Base-by-base conservation (phyloP, 139 green algal genomes). In the Micromonas pusilla region DNA sequence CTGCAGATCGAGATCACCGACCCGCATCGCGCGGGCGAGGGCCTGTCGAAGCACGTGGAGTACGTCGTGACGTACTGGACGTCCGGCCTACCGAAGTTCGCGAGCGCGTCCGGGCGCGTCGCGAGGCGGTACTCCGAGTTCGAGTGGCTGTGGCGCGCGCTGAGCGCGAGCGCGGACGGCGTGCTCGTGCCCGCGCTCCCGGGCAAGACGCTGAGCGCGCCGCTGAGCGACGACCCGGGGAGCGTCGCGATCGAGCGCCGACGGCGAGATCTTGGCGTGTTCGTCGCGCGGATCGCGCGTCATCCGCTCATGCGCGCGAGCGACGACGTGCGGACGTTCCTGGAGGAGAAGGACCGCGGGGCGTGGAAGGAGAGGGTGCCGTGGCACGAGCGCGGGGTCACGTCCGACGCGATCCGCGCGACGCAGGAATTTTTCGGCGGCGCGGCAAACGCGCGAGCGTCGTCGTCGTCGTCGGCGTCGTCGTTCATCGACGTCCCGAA, bases 11-110 rank as follows among this genome's bases (percentile, higher is more conserved):
- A 75, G 9, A 1, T 75, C 5, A 21, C 34, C 5, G 68, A 39
- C 23, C 68, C 68, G 5, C 37, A 75, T 31, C 68, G 68, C 68
- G 38, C n/a, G 38, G 68, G 68, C 26, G 68, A 75, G 1, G 68
- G 68, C 23, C 23, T 75, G 38, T 37, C 0, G 0, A 62, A 60
- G 33, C 68, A 75, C 68, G 30, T 75, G 23, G 68, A 63, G 36
- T 75, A 63, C 30, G 30, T 33, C 9, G 37, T 75, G n/a, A 39
- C 68, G 68, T 75, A 75, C 30, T 75, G 68, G 68, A 75, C 37
- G n/a, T n/a, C n/a, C 23, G 32, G 19, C 21, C 19, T 36, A 36
- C 13, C 36, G 37, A 21, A 1, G 36, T 75, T 37, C 30, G 37
- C 37, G 5, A 63, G 37, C 23, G n/a, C 4, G 28, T 38, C 20